Evolutionary conservation across 1,139 yeast genomes (phyloP), one percentile per base, ranked within the genome.

Genomic region (Blastobotrys ciferrii): DNA sequence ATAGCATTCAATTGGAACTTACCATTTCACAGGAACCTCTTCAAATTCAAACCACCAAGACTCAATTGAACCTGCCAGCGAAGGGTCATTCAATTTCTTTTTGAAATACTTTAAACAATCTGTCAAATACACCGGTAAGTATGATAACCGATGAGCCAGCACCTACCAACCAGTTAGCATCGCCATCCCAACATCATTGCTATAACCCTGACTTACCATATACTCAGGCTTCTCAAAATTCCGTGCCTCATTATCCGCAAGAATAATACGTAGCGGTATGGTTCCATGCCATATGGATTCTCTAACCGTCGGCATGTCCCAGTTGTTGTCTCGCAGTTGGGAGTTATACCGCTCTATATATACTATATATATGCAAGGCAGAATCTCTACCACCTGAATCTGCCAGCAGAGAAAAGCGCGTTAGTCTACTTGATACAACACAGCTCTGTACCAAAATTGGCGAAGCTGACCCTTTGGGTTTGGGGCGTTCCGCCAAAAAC

Each of bases 1-100:
- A n/a, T n/a, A n/a, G n/a, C n/a, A n/a, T n/a, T n/a, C n/a, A n/a
- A n/a, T n/a, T n/a, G n/a, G n/a, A n/a, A 23, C 61, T 38, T 46
- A 61, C 68, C 96, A 89, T 42, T 77, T 75, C 23, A 89, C 52
- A 0, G 94, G 88, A 0, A 73, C 79, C 3, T 71, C 76, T 28
- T 82, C 82, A 59, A 71, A 78, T 55, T 81, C 88, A 45, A 88
- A 72, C 95, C 96, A 88, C 75, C 82, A 73, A 2, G 60, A 60
- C 0, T 58, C 49, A 19, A 36, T 15, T 0, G 73, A 59, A 0
- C 56, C 54, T 1, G 77, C 71, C 41, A 61, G 55, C 46, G 61
- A 54, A 15, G 69, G 67, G 45, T 65, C 65, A 18, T 66, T 66
- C 19, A 76, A 54, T 46, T 62, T 67, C n/a, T 70, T 64, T 38